Evolutionary conservation across 1,139 yeast genomes (phyloP).

Genomic region (Geotrichum citri-aurantii): DNA sequence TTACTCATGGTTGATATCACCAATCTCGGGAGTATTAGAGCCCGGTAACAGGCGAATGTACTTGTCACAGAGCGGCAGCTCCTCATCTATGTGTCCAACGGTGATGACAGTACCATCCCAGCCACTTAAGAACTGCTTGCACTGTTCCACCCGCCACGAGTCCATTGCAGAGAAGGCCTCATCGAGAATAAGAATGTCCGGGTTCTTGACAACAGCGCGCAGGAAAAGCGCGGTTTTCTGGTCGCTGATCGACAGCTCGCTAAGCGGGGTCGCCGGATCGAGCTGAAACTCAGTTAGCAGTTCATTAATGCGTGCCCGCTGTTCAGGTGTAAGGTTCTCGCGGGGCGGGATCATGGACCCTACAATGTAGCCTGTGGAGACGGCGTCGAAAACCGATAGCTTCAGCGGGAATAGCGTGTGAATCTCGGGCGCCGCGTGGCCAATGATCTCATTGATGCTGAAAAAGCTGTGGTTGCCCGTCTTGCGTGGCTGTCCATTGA

Average conservation of each 20-base stretch:
- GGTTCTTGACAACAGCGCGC: constrained; percentile 70
- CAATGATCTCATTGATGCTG: constrained; percentile 71
- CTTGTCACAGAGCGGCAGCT: constrained; percentile 53
- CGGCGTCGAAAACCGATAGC: constrained; percentile 49
- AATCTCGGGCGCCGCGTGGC: constrained; percentile 86
- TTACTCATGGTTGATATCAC: neutral
- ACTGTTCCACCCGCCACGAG: constrained; percentile 53
- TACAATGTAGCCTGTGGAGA: constrained; percentile 68
- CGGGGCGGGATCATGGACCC: constrained; percentile 51
- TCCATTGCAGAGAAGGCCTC: constrained; percentile 95
- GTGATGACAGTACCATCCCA: constrained; percentile 67
- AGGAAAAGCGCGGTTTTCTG: constrained; percentile 76
- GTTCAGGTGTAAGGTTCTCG: constrained; percentile 34
- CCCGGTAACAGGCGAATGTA: constrained; percentile 39
- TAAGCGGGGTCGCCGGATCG: constrained; percentile 40
- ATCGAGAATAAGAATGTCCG: constrained; percentile 73
- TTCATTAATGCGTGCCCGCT: constrained; percentile 35
- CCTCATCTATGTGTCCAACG: constrained; percentile 70
- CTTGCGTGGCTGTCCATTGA: constrained; percentile 62
- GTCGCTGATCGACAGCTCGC: constrained; percentile 56
- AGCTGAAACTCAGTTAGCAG: constrained; percentile 33
- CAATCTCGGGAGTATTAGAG: constrained; percentile 15
- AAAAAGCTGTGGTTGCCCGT: constrained; percentile 76
- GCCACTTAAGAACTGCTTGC: constrained; percentile 57
- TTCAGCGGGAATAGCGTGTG: constrained; percentile 71